Evolutionary conservation across 345 rosid genomes (phyloP).

Genomic region (Salix caprea): DNA sequence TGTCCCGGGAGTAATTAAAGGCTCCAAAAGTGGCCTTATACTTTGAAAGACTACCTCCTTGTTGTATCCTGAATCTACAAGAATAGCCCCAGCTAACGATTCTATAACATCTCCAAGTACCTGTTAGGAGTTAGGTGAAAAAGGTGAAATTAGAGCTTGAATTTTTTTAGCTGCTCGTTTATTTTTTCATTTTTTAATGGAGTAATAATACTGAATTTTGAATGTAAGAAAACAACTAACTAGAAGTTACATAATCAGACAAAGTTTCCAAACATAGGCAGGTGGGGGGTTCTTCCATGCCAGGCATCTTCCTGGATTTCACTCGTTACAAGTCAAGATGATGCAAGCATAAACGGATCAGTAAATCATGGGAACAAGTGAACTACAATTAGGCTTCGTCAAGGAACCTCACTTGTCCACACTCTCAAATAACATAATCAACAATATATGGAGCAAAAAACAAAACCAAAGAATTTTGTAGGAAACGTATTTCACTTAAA

Average conservation of each 20-base stretch:
- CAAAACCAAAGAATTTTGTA: neutral
- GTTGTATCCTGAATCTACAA: conserved; percentile 69
- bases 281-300: neutral
- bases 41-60: conserved; percentile 54
- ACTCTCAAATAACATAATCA: neutral
- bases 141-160: neutral
- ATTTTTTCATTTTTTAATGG: neutral
- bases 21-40: conserved; percentile 69
- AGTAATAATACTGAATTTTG: neutral
- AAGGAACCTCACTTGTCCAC: no score
- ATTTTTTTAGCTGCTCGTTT: neutral
- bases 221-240: neutral
- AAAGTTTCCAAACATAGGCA: neutral
- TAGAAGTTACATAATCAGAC: neutral
- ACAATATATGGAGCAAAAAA: neutral
- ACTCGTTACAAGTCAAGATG: neutral
- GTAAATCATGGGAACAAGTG: neutral
- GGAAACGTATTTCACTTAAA: neutral
- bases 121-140: conserved; percentile 24
- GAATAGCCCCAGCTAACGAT: conserved; percentile 83
- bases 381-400: neutral
- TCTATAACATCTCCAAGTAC: conserved; percentile 87
- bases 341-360: neutral
- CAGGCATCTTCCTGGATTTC: neutral
- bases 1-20: conserved; percentile 62